Evolutionary conservation across 2,329 filamentous ascomycete species (phyloP), one percentile per base, ranked within the genome.

Genomic region (Fusarium armeniacum): DNA sequence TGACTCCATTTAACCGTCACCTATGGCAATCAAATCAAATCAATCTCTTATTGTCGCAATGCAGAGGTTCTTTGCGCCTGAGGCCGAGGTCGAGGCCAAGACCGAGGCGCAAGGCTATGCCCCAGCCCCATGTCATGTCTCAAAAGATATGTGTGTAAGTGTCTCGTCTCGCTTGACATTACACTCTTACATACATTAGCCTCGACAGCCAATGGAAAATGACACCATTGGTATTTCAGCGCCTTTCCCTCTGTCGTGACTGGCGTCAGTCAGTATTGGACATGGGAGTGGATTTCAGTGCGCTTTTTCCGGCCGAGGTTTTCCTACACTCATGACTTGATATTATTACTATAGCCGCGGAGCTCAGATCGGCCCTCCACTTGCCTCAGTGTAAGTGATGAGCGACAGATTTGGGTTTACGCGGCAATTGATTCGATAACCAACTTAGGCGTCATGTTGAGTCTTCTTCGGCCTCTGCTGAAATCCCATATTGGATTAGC

Each of bases 11-110:
- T 33, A 51, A 22, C 62, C 62, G 67, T 75, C 70, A 60, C 72
- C 70, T 67, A 74, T 74, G 70, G 59, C 73, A 75, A 73, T 74
- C 50, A 53, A 66, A 43, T 51, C 33, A 40, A 66, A 43, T 38
- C 28, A 40, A 51, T 52, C 49, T 33, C 35, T 41, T 52, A 18
- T 22, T 52, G 18, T 41, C 28, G 24, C 24, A 52, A 28, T 26
- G 33, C 33, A 51, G 18, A 20, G 2, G 10, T 4, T 51, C 24
- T 50, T 22, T 59, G 38, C 65, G 61, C 61, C 71, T 67, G 52
- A 72, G 58, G 58, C 62, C 43, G 33, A 56, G 28, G 11, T 38
- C n/a, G 43, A 72, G 58, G 54, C 58, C 46, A 45, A 71, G 58
- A 51, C 67, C 43, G 32, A 53, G 41, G 18, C 38, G 22, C 40